Conservation (phyloP, 2,329 filamentous ascomycete species). For the Venturia effusa region DNA sequence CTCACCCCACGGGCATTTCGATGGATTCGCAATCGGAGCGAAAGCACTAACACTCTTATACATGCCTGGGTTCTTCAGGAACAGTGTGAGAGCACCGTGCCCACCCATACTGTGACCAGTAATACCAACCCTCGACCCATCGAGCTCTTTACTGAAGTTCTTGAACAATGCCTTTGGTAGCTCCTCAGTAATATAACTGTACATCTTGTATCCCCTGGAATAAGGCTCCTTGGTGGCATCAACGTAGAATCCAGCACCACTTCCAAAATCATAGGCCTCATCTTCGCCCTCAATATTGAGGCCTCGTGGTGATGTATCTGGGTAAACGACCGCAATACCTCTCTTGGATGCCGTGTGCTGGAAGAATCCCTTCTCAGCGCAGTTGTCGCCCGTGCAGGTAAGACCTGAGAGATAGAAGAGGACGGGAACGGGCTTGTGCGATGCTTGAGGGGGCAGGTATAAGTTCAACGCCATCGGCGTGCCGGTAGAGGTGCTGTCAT, state of each 20-base stretch:
- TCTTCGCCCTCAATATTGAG: constrained; percentile 73
- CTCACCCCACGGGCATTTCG: constrained; percentile 80
- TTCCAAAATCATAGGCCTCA: constrained; percentile 84
- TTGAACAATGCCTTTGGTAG: constrained; percentile 68
- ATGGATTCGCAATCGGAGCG: constrained; percentile 80
- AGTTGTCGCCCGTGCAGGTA: constrained; percentile 83
- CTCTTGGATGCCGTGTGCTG: constrained; percentile 68
- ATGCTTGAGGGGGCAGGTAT: constrained; percentile 69
- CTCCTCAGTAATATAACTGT: constrained; percentile 81
- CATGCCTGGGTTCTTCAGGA: constrained; percentile 78
- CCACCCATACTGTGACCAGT: constrained; percentile 96
- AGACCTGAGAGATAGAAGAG: constrained; percentile 90
- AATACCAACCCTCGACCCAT: constrained; percentile 63
- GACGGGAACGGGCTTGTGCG: constrained; percentile 61
- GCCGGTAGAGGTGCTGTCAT: constrained; percentile 65
- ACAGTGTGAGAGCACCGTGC: constrained; percentile 86
- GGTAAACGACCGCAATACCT: constrained; percentile 87
- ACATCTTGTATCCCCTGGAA: constrained; percentile 78
- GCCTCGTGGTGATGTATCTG: constrained; percentile 87
- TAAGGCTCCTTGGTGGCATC: constrained; percentile 71
- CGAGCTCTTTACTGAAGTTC: constrained; percentile 58
- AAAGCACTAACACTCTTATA: constrained; percentile 87
- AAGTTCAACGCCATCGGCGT: constrained; percentile 91
- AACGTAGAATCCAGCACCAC: constrained; percentile 88
- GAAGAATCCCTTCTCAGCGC: constrained; percentile 75